Evolutionary conservation across 1,139 yeast genomes (phyloP).

Genomic region (Pichia kudriavzevii): DNA sequence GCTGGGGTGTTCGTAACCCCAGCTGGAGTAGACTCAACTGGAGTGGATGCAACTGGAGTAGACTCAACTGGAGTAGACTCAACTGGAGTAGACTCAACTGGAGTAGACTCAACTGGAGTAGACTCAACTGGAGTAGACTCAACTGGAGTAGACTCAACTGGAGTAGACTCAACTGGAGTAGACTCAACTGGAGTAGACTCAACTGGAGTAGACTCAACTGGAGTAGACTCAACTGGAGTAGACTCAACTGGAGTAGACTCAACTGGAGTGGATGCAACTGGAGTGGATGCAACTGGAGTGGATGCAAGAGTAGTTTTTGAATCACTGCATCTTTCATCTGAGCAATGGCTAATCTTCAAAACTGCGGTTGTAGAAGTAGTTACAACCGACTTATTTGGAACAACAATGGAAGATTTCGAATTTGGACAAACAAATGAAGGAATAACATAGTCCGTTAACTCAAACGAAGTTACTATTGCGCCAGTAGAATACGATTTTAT

Average conservation of each 20-base stretch:
- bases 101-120: too few relatives aligned
- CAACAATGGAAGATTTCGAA: neutral
- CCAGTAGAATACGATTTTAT: constrained; percentile 1
- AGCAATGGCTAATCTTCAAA: neutral
- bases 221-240: too few relatives aligned
- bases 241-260: neutral
- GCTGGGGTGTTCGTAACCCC: too few relatives aligned
- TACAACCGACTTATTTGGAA: neutral
- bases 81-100: too few relatives aligned
- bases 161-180: too few relatives aligned
- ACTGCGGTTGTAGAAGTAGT: neutral
- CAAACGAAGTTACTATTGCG: neutral
- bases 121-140: too few relatives aligned
- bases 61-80: too few relatives aligned
- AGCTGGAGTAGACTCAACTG: too few relatives aligned
- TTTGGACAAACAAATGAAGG: constrained; percentile 11
- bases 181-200: too few relatives aligned
- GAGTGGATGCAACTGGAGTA: too few relatives aligned
- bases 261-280: neutral
- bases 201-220: too few relatives aligned
- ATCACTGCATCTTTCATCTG: neutral
- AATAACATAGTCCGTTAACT: constrained; percentile 5
- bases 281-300: neutral
- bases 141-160: too few relatives aligned
- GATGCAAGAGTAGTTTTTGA: neutral